A percentile compares a stretch with the other conserved stretches of the same genome.
These are phyloP conservation scores for Mediolabrus comicus DNA, from an alignment of 108 stramenopile species.

Conservation along the genomic window DNA sequence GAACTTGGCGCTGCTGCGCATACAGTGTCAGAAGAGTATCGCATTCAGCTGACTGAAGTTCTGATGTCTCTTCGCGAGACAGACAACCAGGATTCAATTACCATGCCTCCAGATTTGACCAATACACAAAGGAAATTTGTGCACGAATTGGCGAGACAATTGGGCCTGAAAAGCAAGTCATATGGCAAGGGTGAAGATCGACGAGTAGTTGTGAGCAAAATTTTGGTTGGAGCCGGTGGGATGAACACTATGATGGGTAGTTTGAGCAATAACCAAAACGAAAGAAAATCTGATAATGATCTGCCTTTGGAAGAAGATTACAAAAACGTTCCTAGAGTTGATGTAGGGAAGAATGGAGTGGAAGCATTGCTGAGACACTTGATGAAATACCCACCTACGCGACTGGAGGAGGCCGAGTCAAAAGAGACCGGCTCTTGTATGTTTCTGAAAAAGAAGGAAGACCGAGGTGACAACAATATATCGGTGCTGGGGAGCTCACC, in stretches of 20 bases:
- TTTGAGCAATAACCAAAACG: slow-evolving; percentile 11
- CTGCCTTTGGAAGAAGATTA: slow-evolving; percentile 8
- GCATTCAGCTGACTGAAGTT: slow-evolving; percentile 61
- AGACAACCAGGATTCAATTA: slow-evolving; percentile 32
- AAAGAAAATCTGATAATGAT: slow-evolving; percentile 15
- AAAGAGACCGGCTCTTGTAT: slow-evolving; percentile 61
- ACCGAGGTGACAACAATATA: background rate
- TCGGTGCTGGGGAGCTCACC: background rate
- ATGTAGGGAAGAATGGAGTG: slow-evolving; percentile 45
- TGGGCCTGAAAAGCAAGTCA: slow-evolving; percentile 66
- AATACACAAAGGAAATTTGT: slow-evolving; percentile 81
- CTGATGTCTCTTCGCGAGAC: slow-evolving; percentile 58
- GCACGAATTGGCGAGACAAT: slow-evolving; percentile 57
- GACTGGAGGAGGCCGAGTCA: slow-evolving; percentile 49
- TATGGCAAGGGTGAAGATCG: slow-evolving; percentile 66
- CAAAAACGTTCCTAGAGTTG: slow-evolving; percentile 29
- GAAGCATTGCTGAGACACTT: slow-evolving; percentile 47
- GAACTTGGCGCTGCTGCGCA: slow-evolving; percentile 68
- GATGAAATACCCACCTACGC: slow-evolving; percentile 42
- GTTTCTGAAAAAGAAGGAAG: slow-evolving; percentile 19
- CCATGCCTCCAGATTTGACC: slow-evolving; percentile 63
- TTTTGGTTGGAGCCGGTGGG: slow-evolving; percentile 35
- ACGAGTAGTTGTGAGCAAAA: slow-evolving; percentile 55
- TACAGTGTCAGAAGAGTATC: slow-evolving; percentile 59
- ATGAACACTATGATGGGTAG: slow-evolving; percentile 24